phyloP scores from a whole-genome alignment of 2,329 filamentous ascomycete species.

The Acrocalymma vagum region DNA sequence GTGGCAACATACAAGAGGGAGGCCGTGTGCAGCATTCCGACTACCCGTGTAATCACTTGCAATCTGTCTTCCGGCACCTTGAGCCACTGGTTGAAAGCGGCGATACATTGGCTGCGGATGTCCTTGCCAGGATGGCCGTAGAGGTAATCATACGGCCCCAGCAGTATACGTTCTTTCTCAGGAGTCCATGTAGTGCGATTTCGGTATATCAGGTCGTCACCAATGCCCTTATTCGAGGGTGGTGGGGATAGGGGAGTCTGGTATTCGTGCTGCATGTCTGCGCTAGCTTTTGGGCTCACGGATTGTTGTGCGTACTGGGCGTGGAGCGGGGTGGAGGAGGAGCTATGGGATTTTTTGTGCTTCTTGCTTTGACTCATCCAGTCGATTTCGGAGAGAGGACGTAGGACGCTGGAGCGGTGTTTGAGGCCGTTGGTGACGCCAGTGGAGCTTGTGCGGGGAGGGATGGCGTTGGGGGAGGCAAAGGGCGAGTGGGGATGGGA shows the following conservation, averaged over 20 bases:
- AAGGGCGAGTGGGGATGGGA: constrained; percentile 34
- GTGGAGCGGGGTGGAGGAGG: constrained; percentile 14
- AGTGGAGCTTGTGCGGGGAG: constrained; percentile 48
- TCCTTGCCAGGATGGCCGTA: constrained; percentile 83
- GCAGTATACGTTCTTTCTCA: constrained; percentile 79
- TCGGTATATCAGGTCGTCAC: constrained; percentile 52
- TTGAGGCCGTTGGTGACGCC: constrained; percentile 39
- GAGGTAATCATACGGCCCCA: constrained; percentile 83
- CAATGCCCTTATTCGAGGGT: constrained; percentile 33
- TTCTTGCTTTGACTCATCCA: constrained; percentile 51
- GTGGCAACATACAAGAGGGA: constrained; percentile 68
- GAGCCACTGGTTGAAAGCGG: constrained; percentile 82
- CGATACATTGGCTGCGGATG: constrained; percentile 80
- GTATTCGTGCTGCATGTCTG: constrained; percentile 27
- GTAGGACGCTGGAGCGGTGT: constrained; percentile 39
- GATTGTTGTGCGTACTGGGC: constrained; percentile 17
- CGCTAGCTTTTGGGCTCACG: constrained; percentile 6
- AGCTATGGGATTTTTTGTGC: constrained; percentile 41
- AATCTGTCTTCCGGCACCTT: constrained; percentile 75
- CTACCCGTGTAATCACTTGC: constrained; percentile 77
- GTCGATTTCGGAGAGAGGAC: constrained; percentile 48
- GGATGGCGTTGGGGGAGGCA: constrained; percentile 50
- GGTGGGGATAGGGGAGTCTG: constrained; percentile 40
- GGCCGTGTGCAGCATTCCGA: constrained; percentile 87
- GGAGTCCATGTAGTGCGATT: constrained; percentile 66